phyloP scores from a whole-genome alignment of 1,284 basidiomycete genomes.

The Thecaphora frezii region DNA sequence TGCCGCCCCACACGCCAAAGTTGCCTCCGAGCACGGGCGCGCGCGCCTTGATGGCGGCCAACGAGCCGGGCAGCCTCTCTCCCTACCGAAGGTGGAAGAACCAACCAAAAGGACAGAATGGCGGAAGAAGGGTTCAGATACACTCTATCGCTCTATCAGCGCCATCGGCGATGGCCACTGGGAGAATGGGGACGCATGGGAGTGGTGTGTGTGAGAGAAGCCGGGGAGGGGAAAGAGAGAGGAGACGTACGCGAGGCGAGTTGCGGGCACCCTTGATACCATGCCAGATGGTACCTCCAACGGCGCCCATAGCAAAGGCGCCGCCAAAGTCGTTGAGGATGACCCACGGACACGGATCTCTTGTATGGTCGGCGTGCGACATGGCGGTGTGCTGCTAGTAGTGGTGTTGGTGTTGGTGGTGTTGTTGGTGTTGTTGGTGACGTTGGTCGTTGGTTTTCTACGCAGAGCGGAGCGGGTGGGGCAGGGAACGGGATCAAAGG shows the following conservation, averaged over 20 bases:
- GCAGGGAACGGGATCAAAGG: background rate
- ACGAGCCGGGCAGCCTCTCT: slow-evolving; percentile 86
- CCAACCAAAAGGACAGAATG: background rate
- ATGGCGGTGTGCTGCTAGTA: slow-evolving; percentile 8
- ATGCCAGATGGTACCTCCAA: slow-evolving; percentile 97
- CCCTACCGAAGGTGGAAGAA: slow-evolving; percentile 65
- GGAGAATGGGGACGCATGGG: too few relatives aligned
- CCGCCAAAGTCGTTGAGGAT: slow-evolving; percentile 98
- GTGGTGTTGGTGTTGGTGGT: too few relatives aligned
- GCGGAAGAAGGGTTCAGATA: background rate
- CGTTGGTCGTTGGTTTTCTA: too few relatives aligned
- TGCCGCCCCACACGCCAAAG: slow-evolving; percentile 90
- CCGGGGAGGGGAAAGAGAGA: slow-evolving; percentile 2
- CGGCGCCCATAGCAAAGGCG: slow-evolving; percentile 85
- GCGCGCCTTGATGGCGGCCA: slow-evolving; percentile 95
- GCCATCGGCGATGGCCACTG: too few relatives aligned
- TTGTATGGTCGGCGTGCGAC: slow-evolving; percentile 44
- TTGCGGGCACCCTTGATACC: slow-evolving; percentile 97
- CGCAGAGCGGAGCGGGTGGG: too few relatives aligned
- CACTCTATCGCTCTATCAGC: too few relatives aligned
- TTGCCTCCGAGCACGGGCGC: slow-evolving; percentile 97
- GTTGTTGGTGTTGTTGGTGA: too few relatives aligned
- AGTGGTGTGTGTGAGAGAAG: background rate
- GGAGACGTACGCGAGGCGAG: slow-evolving; percentile 77
- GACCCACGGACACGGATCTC: slow-evolving; percentile 78